Percentiles rank a stretch among this genome's conserved stretches.
Conservation (phyloP, 1,284 basidiomycete species). For the Cryptococcus sp. region DNA sequence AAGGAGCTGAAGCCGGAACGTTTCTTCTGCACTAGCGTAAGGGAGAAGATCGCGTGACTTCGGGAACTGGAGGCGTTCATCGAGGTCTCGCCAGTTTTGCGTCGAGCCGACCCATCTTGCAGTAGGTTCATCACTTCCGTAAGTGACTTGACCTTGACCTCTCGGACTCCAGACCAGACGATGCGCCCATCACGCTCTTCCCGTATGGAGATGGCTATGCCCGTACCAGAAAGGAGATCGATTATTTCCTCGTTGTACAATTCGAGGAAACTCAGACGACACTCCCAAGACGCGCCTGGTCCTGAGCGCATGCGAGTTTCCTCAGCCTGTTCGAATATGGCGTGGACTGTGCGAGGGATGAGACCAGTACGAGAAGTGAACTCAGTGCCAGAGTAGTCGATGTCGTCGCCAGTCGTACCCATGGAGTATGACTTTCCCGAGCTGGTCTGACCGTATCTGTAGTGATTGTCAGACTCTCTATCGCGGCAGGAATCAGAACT, state of each 20-base stretch:
- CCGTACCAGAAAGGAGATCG: slow-evolving; percentile 72
- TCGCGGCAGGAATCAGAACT: too few species aligned
- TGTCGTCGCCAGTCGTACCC: slow-evolving; percentile 77
- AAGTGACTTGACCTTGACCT: slow-evolving; percentile 79
- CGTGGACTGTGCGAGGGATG: slow-evolving; percentile 91
- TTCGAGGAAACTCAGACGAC: slow-evolving; percentile 78
- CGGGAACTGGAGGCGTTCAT: slow-evolving; percentile 99
- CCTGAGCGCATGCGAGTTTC: slow-evolving; percentile 74
- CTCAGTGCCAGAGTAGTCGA: slow-evolving; percentile 73
- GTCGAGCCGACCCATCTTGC: slow-evolving; percentile 81
- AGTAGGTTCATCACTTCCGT: slow-evolving; percentile 91
- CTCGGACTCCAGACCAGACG: slow-evolving; percentile 92
- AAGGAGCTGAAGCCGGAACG: slow-evolving; percentile 14
- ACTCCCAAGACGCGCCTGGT: slow-evolving; percentile 63
- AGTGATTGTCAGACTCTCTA: not conserved
- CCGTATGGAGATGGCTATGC: slow-evolving; percentile 88
- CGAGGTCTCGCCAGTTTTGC: slow-evolving; percentile 94
- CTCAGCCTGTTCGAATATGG: slow-evolving; percentile 78
- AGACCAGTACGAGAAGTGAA: slow-evolving; percentile 64
- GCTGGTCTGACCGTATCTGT: slow-evolving; percentile 83
- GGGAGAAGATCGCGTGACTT: slow-evolving; percentile 97
- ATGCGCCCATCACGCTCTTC: slow-evolving; percentile 96
- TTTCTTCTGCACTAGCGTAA: slow-evolving; percentile 77
- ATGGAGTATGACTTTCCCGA: slow-evolving; percentile 98
- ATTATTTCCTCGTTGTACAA: slow-evolving; percentile 98